Base-by-base conservation (phyloP, 345 rosid genomes). In the Cochlearia excelsa region DNA sequence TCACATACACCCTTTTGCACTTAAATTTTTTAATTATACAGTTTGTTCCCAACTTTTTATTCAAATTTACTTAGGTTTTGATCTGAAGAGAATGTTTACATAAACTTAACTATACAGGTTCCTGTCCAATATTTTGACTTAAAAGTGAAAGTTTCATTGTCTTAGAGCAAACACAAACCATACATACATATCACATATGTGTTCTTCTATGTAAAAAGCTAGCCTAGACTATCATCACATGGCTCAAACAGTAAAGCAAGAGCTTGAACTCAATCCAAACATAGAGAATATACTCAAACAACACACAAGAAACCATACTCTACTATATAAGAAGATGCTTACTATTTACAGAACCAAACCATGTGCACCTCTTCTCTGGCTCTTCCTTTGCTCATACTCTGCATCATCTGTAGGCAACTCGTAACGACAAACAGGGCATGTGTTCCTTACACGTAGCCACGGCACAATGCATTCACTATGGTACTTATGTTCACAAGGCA, bases 371-470 rank as follows among this genome's bases (percentile, higher is more conserved):
- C 54, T 69, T 65, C 57, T 65, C 63, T 81, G 60, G 26, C 42
- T 74, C 56, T 40, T 73, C 80, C 79, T 88, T 76, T 60, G 78
- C 64, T 88, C 98, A 51, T 84, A 82, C 9, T 83, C 88, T 33
- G 74, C 70, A 75, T 84, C 90, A 68, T 88, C 95, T 1, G 98
- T 86, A 40, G 90, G 93, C 82, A 88, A 73, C 54, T 92, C 95
- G 56, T 78, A 67, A 7, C 98, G 86, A 74, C 98, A 92, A 56
- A 92, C 95, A 23, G 98, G 98, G 51, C 98, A 92, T 26, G 96
- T 86, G 75, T 84, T 92, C 74, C 98, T 78, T 16, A 89, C 78
- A 6, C 71, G 64, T 5, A 92, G 81, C 98, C 98, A 92, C 2
- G 90, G 91, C 26, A 81, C 48, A 67, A 92, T 92, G 77, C 98